phyloP scores from a whole-genome alignment of 1,139 yeast genomes.

The Blastobotrys malaysiensis region DNA sequence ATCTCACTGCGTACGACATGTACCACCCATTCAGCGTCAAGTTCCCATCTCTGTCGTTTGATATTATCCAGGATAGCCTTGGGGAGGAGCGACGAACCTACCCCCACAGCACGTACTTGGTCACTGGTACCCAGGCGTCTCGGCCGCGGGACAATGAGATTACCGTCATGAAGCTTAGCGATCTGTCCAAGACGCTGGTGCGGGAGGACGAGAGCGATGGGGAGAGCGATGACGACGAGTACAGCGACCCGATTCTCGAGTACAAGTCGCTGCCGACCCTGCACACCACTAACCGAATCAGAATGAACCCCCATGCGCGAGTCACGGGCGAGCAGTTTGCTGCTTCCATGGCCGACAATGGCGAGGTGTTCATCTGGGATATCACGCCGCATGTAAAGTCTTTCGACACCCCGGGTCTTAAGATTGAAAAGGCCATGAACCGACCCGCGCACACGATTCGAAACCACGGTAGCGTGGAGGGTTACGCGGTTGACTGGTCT shows the following conservation, averaged over 20 bases:
- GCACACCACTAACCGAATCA: slow-evolving; percentile 82
- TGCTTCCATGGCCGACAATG: slow-evolving; percentile 85
- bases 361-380: slow-evolving; percentile 84
- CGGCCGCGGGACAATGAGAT: slow-evolving; percentile 83
- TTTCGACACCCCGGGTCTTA: slow-evolving; percentile 81
- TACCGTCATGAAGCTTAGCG: slow-evolving; percentile 74
- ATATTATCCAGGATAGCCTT: slow-evolving; percentile 75
- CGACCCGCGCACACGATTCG: slow-evolving; percentile 81
- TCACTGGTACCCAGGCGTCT: slow-evolving; percentile 94
- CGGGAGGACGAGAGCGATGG: slow-evolving; percentile 70
- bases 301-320: slow-evolving; percentile 77
- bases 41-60: slow-evolving; percentile 96
- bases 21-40: slow-evolving; percentile 88
- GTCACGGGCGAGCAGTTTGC: slow-evolving; percentile 76
- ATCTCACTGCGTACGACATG: slow-evolving; percentile 94
- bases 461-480: slow-evolving; percentile 92
- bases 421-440: slow-evolving; percentile 70
- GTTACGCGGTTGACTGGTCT: slow-evolving; percentile 97
- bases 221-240: slow-evolving; percentile 67
- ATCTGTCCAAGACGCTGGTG: slow-evolving; percentile 76
- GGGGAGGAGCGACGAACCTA: slow-evolving; percentile 86
- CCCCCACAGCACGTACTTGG: slow-evolving; percentile 81
- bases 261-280: slow-evolving; percentile 70
- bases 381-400: slow-evolving; percentile 73
- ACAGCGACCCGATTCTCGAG: slow-evolving; percentile 83